Base-by-base conservation (phyloP, 352 stramenopile species). In the Phytophthora chlamydospora region DNA sequence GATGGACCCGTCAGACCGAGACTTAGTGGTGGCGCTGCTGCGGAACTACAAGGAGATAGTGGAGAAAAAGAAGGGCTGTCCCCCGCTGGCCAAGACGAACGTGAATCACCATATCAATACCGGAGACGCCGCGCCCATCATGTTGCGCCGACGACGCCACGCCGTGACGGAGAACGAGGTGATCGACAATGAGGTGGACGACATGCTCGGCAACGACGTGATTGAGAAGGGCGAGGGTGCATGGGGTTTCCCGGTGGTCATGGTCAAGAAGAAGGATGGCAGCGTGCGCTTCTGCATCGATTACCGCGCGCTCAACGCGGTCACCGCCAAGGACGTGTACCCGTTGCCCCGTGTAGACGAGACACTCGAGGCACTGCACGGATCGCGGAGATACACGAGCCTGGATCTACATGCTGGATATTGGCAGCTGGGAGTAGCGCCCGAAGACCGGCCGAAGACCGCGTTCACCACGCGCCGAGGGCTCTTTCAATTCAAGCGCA, bases 171-270 rank as follows among this genome's bases (percentile, higher is more conserved):
- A 24, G 3, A 24, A 24, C 21, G 21, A 24, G 21, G 21, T 24
- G 21, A 24, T 24, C 21, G 21, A 24, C 21, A 24, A 1, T 3
- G 21, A 24, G 21, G n/a, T 60, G 14, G 27, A 58, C 7, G 31
- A 65, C 13, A 62, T 60, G 62, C 34, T 62, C 0, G 7, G 34
- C 0, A 12, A 63, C 8, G 54, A 39, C 0, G 40, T 61, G 6
- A 51, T 65, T 8, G 53, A 70, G 36, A 43, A 41, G 19, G 42
- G 31, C 0, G 43, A 49, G 8, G 54, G 54, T 1, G 38, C 48
- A 11, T 66, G 56, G 63, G 56, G 56, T 12, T 57, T 66, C 13
- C 63, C 63, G 0, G 50, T 47, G 0, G 57, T 71, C 12, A 24
- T 24, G 21, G 21, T 24, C 2, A 1, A 3, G 21, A 24, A 24